Percentiles rank a stretch among this genome's conserved stretches.
Conservation (phyloP, 371 early-diverging fungal species). For the Nematocida minor region DNA sequence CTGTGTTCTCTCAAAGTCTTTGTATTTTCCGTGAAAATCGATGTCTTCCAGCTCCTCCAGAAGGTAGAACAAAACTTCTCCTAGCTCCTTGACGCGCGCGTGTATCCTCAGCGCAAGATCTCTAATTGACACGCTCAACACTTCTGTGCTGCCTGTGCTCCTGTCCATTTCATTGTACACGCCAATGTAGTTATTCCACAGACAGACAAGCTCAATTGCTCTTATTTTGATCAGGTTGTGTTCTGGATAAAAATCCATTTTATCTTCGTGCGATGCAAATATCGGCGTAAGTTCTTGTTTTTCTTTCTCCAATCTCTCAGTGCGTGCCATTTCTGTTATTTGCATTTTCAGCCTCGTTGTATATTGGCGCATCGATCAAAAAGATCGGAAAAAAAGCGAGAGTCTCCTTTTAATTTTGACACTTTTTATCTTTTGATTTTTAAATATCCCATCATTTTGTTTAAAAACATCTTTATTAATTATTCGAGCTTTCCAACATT, state of each 20-base stretch:
- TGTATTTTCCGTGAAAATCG: neutral
- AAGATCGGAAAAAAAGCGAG: too few species aligned
- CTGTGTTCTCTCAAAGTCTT: neutral
- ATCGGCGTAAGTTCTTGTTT: conserved; percentile 3
- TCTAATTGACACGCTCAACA: neutral
- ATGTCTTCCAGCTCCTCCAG: neutral
- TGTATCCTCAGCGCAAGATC: neutral
- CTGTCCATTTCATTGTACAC: neutral
- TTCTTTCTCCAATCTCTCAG: neutral
- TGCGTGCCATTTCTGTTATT: neutral
- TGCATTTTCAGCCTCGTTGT: neutral
- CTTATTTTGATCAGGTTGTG: neutral
- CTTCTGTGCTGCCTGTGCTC: neutral
- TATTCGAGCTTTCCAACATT: conserved; percentile 24
- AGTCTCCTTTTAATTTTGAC: too few species aligned
- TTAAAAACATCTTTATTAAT: neutral
- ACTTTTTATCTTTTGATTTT: neutral
- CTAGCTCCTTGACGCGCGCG: neutral
- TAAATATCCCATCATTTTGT: neutral
- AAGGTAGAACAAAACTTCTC: neutral
- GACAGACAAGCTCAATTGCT: neutral
- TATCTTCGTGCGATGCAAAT: neutral
- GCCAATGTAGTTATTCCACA: conserved; percentile 4
- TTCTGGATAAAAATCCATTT: neutral
- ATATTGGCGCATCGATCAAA: neutral